Conservation (phyloP, 495 filamentous ascomycete genomes). For the Penicillium robsamsonii region DNA sequence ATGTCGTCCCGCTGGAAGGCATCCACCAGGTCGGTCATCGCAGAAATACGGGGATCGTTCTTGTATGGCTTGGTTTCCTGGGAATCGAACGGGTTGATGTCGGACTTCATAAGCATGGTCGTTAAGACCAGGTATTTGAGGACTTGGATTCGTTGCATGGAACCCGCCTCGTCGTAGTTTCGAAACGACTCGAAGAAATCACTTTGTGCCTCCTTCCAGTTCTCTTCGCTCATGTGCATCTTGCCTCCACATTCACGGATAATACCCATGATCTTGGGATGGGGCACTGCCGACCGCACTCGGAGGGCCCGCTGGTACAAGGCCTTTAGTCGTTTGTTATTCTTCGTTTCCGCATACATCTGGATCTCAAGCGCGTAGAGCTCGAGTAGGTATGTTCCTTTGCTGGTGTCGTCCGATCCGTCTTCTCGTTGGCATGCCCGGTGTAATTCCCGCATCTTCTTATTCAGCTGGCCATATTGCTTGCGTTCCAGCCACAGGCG, state of each 20-base stretch:
- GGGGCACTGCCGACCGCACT: slow-evolving; percentile 91
- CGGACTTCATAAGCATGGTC: slow-evolving; percentile 98
- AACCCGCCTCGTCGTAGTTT: slow-evolving; percentile 98
- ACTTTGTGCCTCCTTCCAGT: slow-evolving; percentile 94
- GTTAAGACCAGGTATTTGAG: slow-evolving; percentile 95
- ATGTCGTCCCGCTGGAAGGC: slow-evolving; percentile 97
- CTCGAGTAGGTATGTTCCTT: slow-evolving; percentile 93
- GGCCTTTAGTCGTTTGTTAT: slow-evolving; percentile 94
- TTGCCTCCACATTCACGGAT: slow-evolving; percentile 98
- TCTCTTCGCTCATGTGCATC: slow-evolving; percentile 99
- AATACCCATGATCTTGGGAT: slow-evolving; percentile 98
- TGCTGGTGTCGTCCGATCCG: slow-evolving; percentile 89
- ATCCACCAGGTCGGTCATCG: slow-evolving; percentile 96
- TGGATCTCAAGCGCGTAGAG: slow-evolving; percentile 97
- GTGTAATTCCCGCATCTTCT: slow-evolving; percentile 86
- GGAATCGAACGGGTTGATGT: slow-evolving; percentile 98
- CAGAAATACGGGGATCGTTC: slow-evolving; percentile 88
- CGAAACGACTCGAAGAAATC: slow-evolving; percentile 99
- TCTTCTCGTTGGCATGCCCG: slow-evolving; percentile 85
- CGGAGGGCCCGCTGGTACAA: slow-evolving; percentile 87
- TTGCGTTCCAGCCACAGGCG: slow-evolving; percentile 87
- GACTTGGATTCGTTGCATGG: slow-evolving; percentile 92
- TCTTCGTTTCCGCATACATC: slow-evolving; percentile 95
- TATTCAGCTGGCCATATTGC: slow-evolving; percentile 76
- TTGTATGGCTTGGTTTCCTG: slow-evolving; percentile 99